Conservation (phyloP, 805 yeast species). For the Saccharomycopsis babjevae region DNA sequence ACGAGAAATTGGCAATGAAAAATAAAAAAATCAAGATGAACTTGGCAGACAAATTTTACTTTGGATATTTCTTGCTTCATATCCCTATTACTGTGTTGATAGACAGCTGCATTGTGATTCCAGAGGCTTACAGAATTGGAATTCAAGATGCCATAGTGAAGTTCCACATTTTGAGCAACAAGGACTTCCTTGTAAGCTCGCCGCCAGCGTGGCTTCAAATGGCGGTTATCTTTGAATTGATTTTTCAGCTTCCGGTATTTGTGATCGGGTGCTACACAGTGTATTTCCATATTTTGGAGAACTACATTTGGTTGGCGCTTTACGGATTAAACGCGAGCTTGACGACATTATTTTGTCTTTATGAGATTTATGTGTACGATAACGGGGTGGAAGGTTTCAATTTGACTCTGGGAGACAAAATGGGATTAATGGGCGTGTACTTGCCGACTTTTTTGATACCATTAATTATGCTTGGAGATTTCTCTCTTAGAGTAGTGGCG, state of each 20-base stretch:
- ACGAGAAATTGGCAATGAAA: neutral
- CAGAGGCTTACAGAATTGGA: slow-evolving; percentile 34
- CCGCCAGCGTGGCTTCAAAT: slow-evolving; percentile 64
- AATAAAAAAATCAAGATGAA: neutral
- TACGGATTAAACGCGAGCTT: slow-evolving; percentile 80
- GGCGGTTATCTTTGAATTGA: slow-evolving; percentile 63
- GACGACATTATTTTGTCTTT: slow-evolving; percentile 67
- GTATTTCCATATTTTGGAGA: slow-evolving; percentile 25
- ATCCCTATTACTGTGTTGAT: slow-evolving; percentile 65
- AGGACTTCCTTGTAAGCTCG: slow-evolving; percentile 55
- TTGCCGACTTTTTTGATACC: slow-evolving; percentile 69
- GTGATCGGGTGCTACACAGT: slow-evolving; percentile 32
- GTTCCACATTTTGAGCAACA: slow-evolving; percentile 54
- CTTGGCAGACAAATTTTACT: slow-evolving; percentile 34
- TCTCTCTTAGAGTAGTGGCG: slow-evolving; percentile 1
- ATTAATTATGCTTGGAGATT: slow-evolving; percentile 41
- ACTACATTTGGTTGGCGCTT: slow-evolving; percentile 37
- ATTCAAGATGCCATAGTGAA: slow-evolving; percentile 41
- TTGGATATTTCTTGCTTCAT: slow-evolving; percentile 50
- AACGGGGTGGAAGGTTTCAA: slow-evolving; percentile 23
- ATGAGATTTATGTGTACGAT: slow-evolving; percentile 29
- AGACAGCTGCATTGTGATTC: slow-evolving; percentile 66
- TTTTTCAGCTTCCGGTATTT: slow-evolving; percentile 77
- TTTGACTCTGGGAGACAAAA: slow-evolving; percentile 28
- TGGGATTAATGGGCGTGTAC: slow-evolving; percentile 43